Base-by-base conservation (phyloP, 345 rosid genomes). In the Garcia nutans region DNA sequence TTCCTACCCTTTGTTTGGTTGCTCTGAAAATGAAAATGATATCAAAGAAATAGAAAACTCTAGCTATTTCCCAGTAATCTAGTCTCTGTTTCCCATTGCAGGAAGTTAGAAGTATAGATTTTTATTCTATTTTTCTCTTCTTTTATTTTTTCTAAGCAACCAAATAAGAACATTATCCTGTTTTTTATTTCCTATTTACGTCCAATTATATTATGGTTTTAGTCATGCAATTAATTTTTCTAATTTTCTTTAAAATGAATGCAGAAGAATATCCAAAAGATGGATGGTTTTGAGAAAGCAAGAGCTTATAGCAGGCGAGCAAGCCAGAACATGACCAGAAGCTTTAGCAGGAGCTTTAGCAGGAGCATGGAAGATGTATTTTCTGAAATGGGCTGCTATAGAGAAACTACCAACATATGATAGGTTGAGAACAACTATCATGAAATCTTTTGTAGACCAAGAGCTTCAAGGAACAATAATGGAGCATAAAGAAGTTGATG, bases 311-410 rank as follows among this genome's bases (percentile, higher is more conserved):
- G 79, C 58, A 75, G 87, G 80, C 65, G 79, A 77, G n/a, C n/a
- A 10, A 61, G 74, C 50, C 74, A 23, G 31, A 12, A 15, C 70
- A 83, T 90, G 81, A 84, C 82, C 70, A 82, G 93, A 78, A 89
- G 89, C 75, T 37, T 87, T 20, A 92, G 95, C 86, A 84, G 84
- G 81, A 82, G 49, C 73, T 20, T 88, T 1, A 86, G 88, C 73
- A 83, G 90, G 88, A 81, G 77, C 70, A 76, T 92, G 82, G 98
- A 92, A 10, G 97, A 90, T 11, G 83, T 88, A 8, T 88, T 90
- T 77, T 77, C 89, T 94, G 9, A 94, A 86, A 85, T 94, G 98
- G 98, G 98, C 97, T 7, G 97, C 98, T 31, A 91, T 94, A 52
- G 98, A 94, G 87, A 91, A 86, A 59, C 73, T 94, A 44, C 98